These are phyloP conservation scores for Penicillium sp. DNA, from an alignment of 2,329 filamentous ascomycete species.

Conservation along the genomic window DNA sequence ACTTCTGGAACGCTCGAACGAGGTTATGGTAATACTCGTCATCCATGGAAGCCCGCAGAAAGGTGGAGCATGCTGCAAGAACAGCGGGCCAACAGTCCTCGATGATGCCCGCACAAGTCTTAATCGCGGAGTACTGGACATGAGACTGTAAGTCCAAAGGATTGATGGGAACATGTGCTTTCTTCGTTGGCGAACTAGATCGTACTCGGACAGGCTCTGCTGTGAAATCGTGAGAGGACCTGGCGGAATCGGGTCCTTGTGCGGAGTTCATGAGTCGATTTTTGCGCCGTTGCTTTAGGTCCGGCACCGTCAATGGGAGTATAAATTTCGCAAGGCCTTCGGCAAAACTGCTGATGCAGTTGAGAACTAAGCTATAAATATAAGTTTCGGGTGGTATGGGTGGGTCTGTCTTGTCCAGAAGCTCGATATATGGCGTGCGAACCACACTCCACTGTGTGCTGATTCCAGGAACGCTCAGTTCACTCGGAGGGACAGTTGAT, in stretches of 20 bases:
- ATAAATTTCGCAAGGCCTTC: slow-evolving; percentile 93
- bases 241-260: slow-evolving; percentile 34
- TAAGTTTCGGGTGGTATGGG: slow-evolving; percentile 86
- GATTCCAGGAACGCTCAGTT: slow-evolving; percentile 67
- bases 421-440: slow-evolving; percentile 83
- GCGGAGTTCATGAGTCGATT: slow-evolving; percentile 36
- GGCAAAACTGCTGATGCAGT: slow-evolving; percentile 84
- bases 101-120: slow-evolving; percentile 75
- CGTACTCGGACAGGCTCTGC: slow-evolving; percentile 29
- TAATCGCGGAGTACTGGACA: slow-evolving; percentile 65
- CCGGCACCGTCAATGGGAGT: slow-evolving; percentile 82
- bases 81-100: slow-evolving; percentile 95
- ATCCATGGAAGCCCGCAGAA: slow-evolving; percentile 85
- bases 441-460: slow-evolving; percentile 89
- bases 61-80: slow-evolving; percentile 90
- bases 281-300: slow-evolving; percentile 54
- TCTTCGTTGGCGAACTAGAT: slow-evolving; percentile 25
- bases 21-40: slow-evolving; percentile 90
- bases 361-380: slow-evolving; percentile 80
- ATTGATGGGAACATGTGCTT: slow-evolving; percentile 62
- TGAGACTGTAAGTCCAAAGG: slow-evolving; percentile 73
- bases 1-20: slow-evolving; percentile 88
- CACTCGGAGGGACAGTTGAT: slow-evolving; percentile 63
- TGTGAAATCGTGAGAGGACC: slow-evolving; percentile 30
- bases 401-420: slow-evolving; percentile 86